Evolutionary conservation across 768 basidiomycete species (phyloP).

Genomic region (Boletus bicolor): DNA sequence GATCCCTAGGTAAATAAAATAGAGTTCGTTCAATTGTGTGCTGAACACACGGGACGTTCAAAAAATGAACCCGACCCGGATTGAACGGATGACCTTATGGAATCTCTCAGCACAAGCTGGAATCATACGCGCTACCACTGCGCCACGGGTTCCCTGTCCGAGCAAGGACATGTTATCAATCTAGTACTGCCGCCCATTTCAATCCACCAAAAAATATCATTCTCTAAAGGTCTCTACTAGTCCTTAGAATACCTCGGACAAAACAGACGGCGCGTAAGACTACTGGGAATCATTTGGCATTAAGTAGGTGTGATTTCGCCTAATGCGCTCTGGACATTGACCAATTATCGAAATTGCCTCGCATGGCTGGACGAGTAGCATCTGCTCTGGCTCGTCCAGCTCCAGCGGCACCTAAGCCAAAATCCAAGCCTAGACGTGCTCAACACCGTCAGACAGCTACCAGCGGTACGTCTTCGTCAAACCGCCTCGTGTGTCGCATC

Average conservation of each 20-base stretch:
- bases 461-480: background rate
- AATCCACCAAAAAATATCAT: background rate
- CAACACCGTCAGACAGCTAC: background rate
- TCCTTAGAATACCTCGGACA: constrained; percentile 1
- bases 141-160: constrained; percentile 31
- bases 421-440: background rate
- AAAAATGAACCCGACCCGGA: constrained; percentile 41
- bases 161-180: rapidly evolving
- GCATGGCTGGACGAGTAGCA: constrained; percentile 1
- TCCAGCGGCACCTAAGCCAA: background rate
- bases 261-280: constrained; percentile 24
- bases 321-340: background rate
- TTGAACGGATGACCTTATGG: constrained; percentile 49
- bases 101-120: constrained; percentile 26
- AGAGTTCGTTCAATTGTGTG: background rate
- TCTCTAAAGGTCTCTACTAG: background rate
- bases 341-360: background rate
- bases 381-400: background rate
- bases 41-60: background rate
- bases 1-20: background rate
- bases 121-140: constrained; percentile 42
- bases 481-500: background rate
- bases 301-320: constrained; percentile 6
- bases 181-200: background rate
- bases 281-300: constrained; percentile 6